These are phyloP conservation scores for Fusarium mundagurra DNA, from an alignment of 2,329 filamentous ascomycete species.

Conservation along the genomic window DNA sequence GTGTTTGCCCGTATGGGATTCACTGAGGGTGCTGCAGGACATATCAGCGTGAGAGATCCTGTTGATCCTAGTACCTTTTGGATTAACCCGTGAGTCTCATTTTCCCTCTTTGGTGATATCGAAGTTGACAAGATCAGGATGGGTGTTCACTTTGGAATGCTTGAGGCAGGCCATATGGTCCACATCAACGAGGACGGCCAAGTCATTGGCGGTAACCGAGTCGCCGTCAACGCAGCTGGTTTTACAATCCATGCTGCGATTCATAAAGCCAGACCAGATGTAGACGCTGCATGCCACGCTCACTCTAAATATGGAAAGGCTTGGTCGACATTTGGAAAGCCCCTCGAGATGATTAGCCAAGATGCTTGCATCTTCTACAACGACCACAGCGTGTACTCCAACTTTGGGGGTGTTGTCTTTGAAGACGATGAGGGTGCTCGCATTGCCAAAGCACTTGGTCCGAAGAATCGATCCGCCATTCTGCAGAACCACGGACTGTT, in stretches of 20 bases:
- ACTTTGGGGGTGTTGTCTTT: constrained; percentile 72
- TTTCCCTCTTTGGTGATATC: background rate
- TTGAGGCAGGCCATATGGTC: constrained; percentile 71
- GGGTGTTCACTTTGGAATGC: constrained; percentile 68
- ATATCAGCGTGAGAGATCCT: constrained; percentile 72
- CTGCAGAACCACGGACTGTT: constrained; percentile 72
- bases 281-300: constrained; percentile 69
- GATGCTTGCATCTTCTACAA: constrained; percentile 66
- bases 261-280: constrained; percentile 67
- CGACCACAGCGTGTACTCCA: constrained; percentile 67
- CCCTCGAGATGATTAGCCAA: constrained; percentile 70
- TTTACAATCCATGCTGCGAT: constrained; percentile 71
- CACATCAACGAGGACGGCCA: constrained; percentile 67
- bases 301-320: constrained; percentile 69
- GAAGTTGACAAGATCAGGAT: constrained; percentile 43
- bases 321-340: constrained; percentile 66
- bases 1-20: constrained; percentile 59
- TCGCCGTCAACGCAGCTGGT: constrained; percentile 67
- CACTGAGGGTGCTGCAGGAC: constrained; percentile 71
- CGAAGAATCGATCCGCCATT: constrained; percentile 62
- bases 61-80: constrained; percentile 68
- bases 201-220: constrained; percentile 67
- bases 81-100: constrained; percentile 64
- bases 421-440: constrained; percentile 67
- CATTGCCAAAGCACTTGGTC: constrained; percentile 67